A percentile compares a stretch with the other conserved stretches of the same genome.
Evolutionary conservation across 164 flowering plant genomes (phyloP).

Genomic region (Dillenia turbinata): DNA sequence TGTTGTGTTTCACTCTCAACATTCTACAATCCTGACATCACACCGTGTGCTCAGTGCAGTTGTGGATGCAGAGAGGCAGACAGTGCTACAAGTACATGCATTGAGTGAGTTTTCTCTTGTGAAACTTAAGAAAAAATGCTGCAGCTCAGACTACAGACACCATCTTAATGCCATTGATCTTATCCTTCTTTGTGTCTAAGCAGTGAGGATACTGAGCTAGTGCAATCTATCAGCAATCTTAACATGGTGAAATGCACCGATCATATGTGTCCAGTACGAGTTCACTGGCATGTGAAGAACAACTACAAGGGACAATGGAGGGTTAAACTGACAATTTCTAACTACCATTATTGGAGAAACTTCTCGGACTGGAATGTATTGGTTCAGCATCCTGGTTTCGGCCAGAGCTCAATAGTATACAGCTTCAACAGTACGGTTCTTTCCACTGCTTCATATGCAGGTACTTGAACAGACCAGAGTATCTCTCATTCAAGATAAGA

Average conservation of each 20-base stretch:
- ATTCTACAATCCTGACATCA: constrained; percentile 50
- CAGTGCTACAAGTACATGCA: constrained; percentile 19
- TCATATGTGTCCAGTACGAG: constrained; percentile 64
- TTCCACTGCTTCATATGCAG: constrained; percentile 29
- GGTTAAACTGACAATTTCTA: constrained; percentile 56
- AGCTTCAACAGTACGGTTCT: constrained; percentile 57
- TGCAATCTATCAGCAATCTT: background rate
- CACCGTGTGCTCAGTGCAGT: constrained; percentile 56
- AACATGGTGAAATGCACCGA: constrained; percentile 43
- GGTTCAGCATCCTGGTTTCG: constrained; percentile 62
- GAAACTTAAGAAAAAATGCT: too few species aligned
- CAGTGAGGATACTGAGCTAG: too few species aligned
- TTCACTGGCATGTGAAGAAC: constrained; percentile 66
- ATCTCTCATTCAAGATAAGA: background rate
- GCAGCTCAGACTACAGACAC: too few species aligned
- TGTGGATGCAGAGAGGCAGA: constrained; percentile 52
- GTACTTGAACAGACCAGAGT: constrained; percentile 12
- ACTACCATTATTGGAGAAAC: constrained; percentile 38
- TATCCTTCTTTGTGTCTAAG: too few species aligned
- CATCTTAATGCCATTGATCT: too few species aligned
- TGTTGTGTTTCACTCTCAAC: constrained; percentile 76
- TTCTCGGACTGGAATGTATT: constrained; percentile 58
- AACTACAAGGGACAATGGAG: constrained; percentile 58
- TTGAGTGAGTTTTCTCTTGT: constrained; percentile 22
- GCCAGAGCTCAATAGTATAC: constrained; percentile 18